Evolutionary conservation across 108 stramenopile species (phyloP).

Genomic region (Skeletonema menzelii): DNA sequence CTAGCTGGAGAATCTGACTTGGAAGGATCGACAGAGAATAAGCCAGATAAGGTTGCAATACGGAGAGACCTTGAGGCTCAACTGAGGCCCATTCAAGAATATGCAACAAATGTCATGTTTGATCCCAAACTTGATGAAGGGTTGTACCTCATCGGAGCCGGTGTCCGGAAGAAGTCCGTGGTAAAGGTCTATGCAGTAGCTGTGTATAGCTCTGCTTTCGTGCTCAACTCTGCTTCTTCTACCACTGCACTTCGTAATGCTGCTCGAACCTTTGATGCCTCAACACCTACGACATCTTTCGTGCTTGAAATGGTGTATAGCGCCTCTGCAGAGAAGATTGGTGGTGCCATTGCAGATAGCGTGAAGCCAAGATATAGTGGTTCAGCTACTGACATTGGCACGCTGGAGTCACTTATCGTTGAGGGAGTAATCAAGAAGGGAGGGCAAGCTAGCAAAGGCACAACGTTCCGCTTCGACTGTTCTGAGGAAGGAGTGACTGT

Average conservation of each 20-base stretch:
- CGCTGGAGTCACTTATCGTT: slow-evolving; percentile 53
- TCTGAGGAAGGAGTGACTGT: slow-evolving; percentile 54
- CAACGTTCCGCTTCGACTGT: slow-evolving; percentile 72
- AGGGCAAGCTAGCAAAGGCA: slow-evolving; percentile 61
- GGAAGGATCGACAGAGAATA: too few species aligned
- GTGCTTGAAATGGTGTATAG: slow-evolving; percentile 80
- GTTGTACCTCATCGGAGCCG: slow-evolving; percentile 44
- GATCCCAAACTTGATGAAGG: too few species aligned
- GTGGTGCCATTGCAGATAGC: slow-evolving; percentile 76
- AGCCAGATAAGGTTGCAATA: too few species aligned
- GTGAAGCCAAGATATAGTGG: slow-evolving; percentile 52
- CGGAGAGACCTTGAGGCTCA: neutral
- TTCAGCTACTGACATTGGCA: slow-evolving; percentile 31
- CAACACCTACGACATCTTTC: slow-evolving; percentile 28
- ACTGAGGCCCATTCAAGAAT: neutral
- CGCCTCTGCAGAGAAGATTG: slow-evolving; percentile 85
- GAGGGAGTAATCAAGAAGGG: slow-evolving; percentile 52
- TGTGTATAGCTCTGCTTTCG: slow-evolving; percentile 59
- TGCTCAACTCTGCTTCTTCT: slow-evolving; percentile 41
- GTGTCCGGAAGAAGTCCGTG: slow-evolving; percentile 76
- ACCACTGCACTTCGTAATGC: slow-evolving; percentile 46
- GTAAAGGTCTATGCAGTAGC: slow-evolving; percentile 84
- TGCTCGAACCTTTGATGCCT: slow-evolving; percentile 36
- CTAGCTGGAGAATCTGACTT: too few species aligned
- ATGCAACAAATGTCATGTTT: too few species aligned